phyloP scores from a whole-genome alignment of 495 filamentous ascomycete genomes.

The Aspergillus hancockii region DNA sequence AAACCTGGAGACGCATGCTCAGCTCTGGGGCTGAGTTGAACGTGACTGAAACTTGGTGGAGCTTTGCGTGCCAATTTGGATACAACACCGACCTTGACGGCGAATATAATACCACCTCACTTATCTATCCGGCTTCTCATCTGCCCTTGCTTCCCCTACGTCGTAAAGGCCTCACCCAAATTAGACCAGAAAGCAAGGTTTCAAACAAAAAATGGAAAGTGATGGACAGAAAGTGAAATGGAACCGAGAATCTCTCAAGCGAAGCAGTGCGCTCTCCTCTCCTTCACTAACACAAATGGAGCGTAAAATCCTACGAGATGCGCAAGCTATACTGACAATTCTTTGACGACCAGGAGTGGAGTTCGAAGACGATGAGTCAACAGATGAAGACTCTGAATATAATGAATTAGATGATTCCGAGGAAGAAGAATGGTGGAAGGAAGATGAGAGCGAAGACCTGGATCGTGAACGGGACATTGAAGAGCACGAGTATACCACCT shows the following conservation, averaged over 20 bases:
- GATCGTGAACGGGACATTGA: slow-evolving; percentile 19
- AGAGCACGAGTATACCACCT: slow-evolving; percentile 24
- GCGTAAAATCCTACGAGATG: slow-evolving; percentile 8
- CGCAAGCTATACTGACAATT: slow-evolving; percentile 18
- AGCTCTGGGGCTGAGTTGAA: no score
- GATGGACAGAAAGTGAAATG: slow-evolving; percentile 1
- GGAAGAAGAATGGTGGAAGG: slow-evolving; percentile 22
- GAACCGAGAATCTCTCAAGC: slow-evolving; percentile 9
- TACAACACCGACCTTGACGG: no score
- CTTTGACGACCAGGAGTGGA: slow-evolving; percentile 18
- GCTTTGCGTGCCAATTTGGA: no score
- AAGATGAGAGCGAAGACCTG: slow-evolving; percentile 22
- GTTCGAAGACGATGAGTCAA: slow-evolving; percentile 19
- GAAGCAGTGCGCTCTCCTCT: slow-evolving; percentile 11
- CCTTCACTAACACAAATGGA: slow-evolving; percentile 12
- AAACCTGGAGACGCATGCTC: no score
- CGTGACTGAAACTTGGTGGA: no score
- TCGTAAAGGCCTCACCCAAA: neutral
- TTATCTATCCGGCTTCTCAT: neutral
- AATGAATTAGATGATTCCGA: slow-evolving; percentile 16
- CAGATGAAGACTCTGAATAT: slow-evolving; percentile 16
- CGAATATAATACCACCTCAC: no score
- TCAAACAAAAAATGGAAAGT: slow-evolving; percentile 8
- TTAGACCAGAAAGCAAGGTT: neutral
- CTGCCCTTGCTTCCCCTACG: slow-evolving; percentile 9